These are phyloP conservation scores for Rickenella mellea DNA, from an alignment of 768 basidiomycete species.

Conservation along the genomic window DNA sequence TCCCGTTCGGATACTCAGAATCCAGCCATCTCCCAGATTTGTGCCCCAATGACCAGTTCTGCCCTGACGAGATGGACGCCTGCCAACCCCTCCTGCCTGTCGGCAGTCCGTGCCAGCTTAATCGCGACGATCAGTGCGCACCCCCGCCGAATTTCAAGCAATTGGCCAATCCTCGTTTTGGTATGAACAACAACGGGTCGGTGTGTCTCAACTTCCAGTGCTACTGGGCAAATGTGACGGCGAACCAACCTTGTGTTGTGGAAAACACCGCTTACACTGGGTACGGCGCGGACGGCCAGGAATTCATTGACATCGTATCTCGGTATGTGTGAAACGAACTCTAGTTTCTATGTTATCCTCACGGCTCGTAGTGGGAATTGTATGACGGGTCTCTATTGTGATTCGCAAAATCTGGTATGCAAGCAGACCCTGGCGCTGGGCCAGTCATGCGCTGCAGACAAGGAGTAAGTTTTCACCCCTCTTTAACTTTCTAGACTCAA, in stretches of 20 bases:
- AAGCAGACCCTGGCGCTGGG: constrained; percentile 47
- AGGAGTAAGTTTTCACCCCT: constrained; percentile 31
- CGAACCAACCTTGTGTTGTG: constrained; percentile 50
- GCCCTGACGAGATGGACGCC: constrained; percentile 71
- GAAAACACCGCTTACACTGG: constrained; percentile 78
- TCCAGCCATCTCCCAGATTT: constrained; percentile 41
- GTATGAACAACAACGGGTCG: constrained; percentile 72
- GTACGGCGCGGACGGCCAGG: constrained; percentile 40
- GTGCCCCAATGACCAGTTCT: constrained; percentile 59
- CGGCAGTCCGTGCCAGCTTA: constrained; percentile 69
- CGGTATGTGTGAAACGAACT: constrained; percentile 40
- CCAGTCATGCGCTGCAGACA: constrained; percentile 50
- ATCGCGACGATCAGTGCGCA: constrained; percentile 81
- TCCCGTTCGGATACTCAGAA: constrained; percentile 57
- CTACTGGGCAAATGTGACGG: constrained; percentile 78
- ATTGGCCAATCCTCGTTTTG: constrained; percentile 56
- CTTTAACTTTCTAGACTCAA: constrained; percentile 3
- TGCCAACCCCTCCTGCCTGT: constrained; percentile 56
- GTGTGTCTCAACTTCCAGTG: constrained; percentile 77
- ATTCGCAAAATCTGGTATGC: constrained; percentile 49
- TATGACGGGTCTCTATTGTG: constrained; percentile 64
- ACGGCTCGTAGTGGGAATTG: constrained; percentile 53
- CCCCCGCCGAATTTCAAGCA: constrained; percentile 56
- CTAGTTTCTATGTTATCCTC: not conserved
- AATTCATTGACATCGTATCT: constrained; percentile 74